Evolutionary conservation across 768 basidiomycete genomes (phyloP).

Genomic region (Xanthoconium stramineum): DNA sequence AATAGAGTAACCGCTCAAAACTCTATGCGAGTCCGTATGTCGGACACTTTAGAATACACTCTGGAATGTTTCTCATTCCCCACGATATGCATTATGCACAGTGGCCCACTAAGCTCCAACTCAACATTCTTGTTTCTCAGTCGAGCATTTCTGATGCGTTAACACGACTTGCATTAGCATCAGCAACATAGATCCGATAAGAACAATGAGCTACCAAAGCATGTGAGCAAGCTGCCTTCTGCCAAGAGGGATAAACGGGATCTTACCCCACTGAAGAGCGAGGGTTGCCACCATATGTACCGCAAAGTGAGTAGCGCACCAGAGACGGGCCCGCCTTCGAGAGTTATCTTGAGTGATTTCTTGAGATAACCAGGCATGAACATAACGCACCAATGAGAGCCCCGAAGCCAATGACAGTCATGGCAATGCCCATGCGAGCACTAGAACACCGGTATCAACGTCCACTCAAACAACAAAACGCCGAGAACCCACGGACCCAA

Average conservation of each 20-base stretch:
- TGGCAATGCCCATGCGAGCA: slow-evolving; percentile 27
- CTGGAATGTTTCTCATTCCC: too few relatives aligned
- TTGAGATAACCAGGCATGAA: slow-evolving; percentile 2
- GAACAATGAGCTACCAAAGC: slow-evolving; percentile 1
- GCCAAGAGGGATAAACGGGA: not conserved
- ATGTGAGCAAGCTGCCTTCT: not conserved
- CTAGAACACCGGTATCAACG: slow-evolving; percentile 6
- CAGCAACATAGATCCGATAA: slow-evolving; percentile 6
- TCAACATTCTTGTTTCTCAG: not conserved
- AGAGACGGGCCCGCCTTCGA: slow-evolving; percentile 49
- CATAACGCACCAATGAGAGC: slow-evolving; percentile 11
- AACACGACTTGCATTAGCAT: slow-evolving; percentile 8
- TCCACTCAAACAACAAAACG: not conserved
- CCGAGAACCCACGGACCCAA: slow-evolving; percentile 36
- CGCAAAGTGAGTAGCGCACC: slow-evolving; percentile 51
- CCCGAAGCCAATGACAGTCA: slow-evolving; percentile 11
- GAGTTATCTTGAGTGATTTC: not conserved
- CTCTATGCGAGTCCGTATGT: not conserved
- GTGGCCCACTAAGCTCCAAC: not conserved
- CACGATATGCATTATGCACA: not conserved
- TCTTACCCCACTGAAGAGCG: slow-evolving; percentile 45
- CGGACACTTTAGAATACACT: not conserved
- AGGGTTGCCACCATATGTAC: slow-evolving; percentile 56
- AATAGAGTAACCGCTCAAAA: not conserved
- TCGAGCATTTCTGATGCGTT: not conserved